Conservation (phyloP, 2,329 filamentous ascomycete species). For the Penicillium sp. region DNA sequence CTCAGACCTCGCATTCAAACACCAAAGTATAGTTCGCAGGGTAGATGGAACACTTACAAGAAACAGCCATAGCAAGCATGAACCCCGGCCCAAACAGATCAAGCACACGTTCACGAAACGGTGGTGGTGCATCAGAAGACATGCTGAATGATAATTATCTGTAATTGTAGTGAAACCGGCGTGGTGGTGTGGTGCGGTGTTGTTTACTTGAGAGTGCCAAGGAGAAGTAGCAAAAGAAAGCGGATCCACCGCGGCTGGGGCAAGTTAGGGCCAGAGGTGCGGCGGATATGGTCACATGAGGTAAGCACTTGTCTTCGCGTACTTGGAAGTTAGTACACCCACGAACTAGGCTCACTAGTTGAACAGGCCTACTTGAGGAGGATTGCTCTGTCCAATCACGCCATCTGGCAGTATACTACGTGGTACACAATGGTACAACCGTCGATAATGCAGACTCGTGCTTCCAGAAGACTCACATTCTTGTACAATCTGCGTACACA, state of each 20-base stretch:
- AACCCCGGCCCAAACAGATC: conserved; percentile 27
- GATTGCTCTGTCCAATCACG: not conserved
- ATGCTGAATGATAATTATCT: not conserved
- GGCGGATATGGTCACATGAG: not conserved
- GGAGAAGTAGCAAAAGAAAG: not conserved
- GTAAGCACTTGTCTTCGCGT: too few relatives aligned
- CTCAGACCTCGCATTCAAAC: too few relatives aligned
- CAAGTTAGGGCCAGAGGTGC: not conserved
- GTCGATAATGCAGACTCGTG: conserved; percentile 8
- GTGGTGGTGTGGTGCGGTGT: not conserved
- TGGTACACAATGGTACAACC: not conserved
- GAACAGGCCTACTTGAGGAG: not conserved
- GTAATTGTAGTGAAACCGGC: not conserved
- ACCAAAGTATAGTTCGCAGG: too few relatives aligned
- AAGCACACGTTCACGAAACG: conserved; percentile 20
- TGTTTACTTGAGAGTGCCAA: not conserved
- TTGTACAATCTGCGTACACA: conserved; percentile 16
- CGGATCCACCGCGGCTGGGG: not conserved
- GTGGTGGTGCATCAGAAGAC: conserved; percentile 15
- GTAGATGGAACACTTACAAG: conserved; percentile 23
- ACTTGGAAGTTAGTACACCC: too few relatives aligned
- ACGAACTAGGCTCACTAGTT: too few relatives aligned
- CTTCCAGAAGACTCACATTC: conserved; percentile 17
- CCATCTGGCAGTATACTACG: not conserved
- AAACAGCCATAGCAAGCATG: conserved; percentile 29